Evolutionary conservation across 2,329 filamentous ascomycete genomes (phyloP).

Genomic region (Ophiognomonia clavigignenti-juglandacearum): DNA sequence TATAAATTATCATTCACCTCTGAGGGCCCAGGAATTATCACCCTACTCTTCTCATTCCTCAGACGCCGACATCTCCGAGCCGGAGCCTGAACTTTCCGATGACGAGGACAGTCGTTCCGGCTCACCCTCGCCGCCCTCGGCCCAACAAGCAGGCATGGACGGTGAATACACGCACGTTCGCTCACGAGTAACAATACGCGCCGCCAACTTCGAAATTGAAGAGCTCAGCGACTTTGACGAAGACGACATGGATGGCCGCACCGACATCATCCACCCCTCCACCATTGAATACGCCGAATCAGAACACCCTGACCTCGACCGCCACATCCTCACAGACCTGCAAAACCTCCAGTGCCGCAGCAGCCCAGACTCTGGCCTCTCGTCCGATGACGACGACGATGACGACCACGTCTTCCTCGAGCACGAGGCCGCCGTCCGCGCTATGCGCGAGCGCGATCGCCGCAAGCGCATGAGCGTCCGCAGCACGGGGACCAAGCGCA

Average conservation of each 20-base stretch:
- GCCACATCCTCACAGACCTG: slow-evolving; percentile 38
- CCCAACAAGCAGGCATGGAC: neutral
- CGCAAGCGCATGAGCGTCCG: slow-evolving; percentile 44
- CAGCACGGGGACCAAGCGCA: slow-evolving; percentile 47
- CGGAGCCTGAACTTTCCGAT: slow-evolving; percentile 21
- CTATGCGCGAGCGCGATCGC: slow-evolving; percentile 39
- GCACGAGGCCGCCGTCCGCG: too few species aligned
- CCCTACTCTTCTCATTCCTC: slow-evolving; percentile 33
- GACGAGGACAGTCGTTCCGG: slow-evolving; percentile 19
- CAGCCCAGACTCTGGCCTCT: slow-evolving; percentile 29
- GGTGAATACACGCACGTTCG: neutral
- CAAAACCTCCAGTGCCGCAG: slow-evolving; percentile 42
- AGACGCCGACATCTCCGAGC: slow-evolving; percentile 22
- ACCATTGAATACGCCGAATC: slow-evolving; percentile 42
- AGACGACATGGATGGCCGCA: slow-evolving; percentile 35
- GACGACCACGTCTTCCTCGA: slow-evolving; percentile 31
- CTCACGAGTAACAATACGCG: slow-evolving; percentile 15
- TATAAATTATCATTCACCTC: slow-evolving; percentile 28
- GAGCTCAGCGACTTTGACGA: slow-evolving; percentile 41
- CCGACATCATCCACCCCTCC: slow-evolving; percentile 37
- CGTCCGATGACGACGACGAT: slow-evolving; percentile 34
- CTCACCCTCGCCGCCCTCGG: slow-evolving; percentile 18
- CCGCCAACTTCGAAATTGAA: slow-evolving; percentile 37
- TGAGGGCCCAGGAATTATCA: slow-evolving; percentile 31
- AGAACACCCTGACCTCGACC: slow-evolving; percentile 37